Percentiles rank a stretch among this genome's conserved stretches.
Evolutionary conservation across 768 basidiomycete genomes (phyloP).

Genomic region (Xerocomus spinulosus): DNA sequence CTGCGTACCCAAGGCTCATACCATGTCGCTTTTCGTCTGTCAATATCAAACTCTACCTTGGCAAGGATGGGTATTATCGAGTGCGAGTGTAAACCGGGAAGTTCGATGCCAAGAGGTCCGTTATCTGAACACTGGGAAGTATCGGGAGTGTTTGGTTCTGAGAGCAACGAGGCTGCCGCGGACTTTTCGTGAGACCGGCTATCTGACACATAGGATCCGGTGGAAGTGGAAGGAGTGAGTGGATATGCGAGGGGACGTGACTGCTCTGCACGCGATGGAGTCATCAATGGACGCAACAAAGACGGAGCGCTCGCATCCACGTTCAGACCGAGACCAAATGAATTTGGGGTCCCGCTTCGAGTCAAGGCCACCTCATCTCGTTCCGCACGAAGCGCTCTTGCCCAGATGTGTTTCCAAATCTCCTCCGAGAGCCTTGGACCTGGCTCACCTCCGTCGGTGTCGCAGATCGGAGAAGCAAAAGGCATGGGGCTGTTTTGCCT

Average conservation of each 20-base stretch:
- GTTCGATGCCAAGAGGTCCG: conserved; percentile 49
- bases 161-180: conserved; percentile 41
- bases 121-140: conserved; percentile 40
- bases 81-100: conserved; percentile 61
- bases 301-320: conserved; percentile 31
- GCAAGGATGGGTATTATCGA: conserved; percentile 81
- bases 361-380: conserved; percentile 36
- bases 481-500: conserved; percentile 14
- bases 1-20: conserved; percentile 80
- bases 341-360: conserved; percentile 35
- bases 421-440: conserved; percentile 85
- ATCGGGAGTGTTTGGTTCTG: conserved; percentile 51
- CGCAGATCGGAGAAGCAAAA: conserved; percentile 16
- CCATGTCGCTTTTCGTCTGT: conserved; percentile 74
- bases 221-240: conserved; percentile 40
- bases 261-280: conserved; percentile 39
- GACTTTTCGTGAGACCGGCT: conserved; percentile 45
- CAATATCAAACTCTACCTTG: conserved; percentile 94
- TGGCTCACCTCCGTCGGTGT: conserved; percentile 45
- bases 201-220: conserved; percentile 52
- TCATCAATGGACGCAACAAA: conserved; percentile 43
- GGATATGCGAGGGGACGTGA: conserved; percentile 32
- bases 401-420: conserved; percentile 87
- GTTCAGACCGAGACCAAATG: conserved; percentile 43
- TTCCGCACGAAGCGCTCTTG: conserved; percentile 63